Evolutionary conservation across 495 filamentous ascomycete species (phyloP).

Genomic region (Xylaria grammica): DNA sequence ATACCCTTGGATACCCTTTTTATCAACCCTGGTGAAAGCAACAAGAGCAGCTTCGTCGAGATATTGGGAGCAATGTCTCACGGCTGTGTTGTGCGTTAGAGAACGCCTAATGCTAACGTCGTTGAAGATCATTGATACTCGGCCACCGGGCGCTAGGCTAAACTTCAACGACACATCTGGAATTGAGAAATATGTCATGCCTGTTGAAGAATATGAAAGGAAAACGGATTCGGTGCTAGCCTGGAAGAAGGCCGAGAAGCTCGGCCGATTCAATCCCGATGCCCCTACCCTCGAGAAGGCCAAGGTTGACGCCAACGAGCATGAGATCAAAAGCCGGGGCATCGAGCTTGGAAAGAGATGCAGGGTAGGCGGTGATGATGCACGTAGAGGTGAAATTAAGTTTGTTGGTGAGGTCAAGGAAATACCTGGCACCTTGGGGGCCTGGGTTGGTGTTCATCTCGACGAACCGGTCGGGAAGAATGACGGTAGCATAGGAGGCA

Average conservation of each 20-base stretch:
- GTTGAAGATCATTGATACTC: constrained; percentile 76
- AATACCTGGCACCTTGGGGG: constrained; percentile 71
- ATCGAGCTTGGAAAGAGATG: constrained; percentile 70
- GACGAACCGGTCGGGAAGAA: constrained; percentile 92
- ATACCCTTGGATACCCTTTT: not conserved
- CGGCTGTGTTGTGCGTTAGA: not conserved
- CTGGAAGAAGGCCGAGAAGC: constrained; percentile 89
- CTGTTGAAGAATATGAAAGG: constrained; percentile 78
- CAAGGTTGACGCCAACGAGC: constrained; percentile 67
- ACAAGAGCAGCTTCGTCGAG: not conserved
- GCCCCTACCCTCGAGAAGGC: constrained; percentile 72
- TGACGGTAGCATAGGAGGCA: constrained; percentile 80
- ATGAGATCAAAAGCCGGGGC: constrained; percentile 69
- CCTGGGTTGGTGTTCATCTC: constrained; percentile 85
- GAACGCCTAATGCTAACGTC: constrained; percentile 12
- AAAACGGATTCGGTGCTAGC: constrained; percentile 86
- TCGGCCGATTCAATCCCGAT: constrained; percentile 92
- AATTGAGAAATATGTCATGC: constrained; percentile 86
- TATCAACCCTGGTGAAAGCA: not conserved
- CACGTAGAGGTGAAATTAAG: constrained; percentile 79
- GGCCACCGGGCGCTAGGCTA: constrained; percentile 69
- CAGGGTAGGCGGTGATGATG: constrained; percentile 66
- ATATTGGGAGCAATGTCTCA: not conserved
- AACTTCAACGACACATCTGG: constrained; percentile 80
- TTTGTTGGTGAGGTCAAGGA: constrained; percentile 83